A percentile compares a stretch with the other conserved stretches of the same genome.
Conservation (phyloP, 305 asterid genomes). For the Fraxinus dipetala region DNA sequence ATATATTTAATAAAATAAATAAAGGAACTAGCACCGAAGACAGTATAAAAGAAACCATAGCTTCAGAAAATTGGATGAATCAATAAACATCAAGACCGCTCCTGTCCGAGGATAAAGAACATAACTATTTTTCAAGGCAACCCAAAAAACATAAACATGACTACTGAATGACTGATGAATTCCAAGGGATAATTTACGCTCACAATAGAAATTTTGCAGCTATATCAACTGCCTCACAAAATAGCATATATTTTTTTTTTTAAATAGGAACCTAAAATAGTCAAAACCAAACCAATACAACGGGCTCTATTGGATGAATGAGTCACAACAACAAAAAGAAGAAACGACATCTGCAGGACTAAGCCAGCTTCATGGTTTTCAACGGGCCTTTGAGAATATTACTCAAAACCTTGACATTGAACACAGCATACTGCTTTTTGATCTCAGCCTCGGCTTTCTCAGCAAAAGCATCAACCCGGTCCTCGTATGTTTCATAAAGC, state of each 20-base stretch:
- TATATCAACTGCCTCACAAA: conserved; percentile 24
- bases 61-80: not conserved
- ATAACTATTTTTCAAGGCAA: not conserved
- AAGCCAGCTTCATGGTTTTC: conserved; percentile 43
- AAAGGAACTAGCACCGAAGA: no score
- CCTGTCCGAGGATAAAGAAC: not conserved
- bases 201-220: not conserved
- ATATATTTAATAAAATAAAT: no score
- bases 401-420: conserved; percentile 42
- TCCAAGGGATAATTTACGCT: not conserved
- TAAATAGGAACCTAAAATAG: conserved; percentile 26
- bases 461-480: conserved; percentile 47
- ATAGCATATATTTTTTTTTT: not conserved
- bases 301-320: conserved; percentile 29
- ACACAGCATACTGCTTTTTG: conserved; percentile 45
- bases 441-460: conserved; percentile 52
- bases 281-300: conserved; percentile 11
- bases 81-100: not conserved
- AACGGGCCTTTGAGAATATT: conserved; percentile 42
- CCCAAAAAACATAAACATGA: not conserved
- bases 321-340: conserved; percentile 24
- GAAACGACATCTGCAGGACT: conserved; percentile 7
- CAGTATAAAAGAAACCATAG: no score
- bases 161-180: not conserved
- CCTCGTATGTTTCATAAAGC: conserved; percentile 43